Percentiles rank a stretch among this genome's conserved stretches.
Conservation (phyloP, 2,329 filamentous ascomycete species). For the Claviceps sp. region DNA sequence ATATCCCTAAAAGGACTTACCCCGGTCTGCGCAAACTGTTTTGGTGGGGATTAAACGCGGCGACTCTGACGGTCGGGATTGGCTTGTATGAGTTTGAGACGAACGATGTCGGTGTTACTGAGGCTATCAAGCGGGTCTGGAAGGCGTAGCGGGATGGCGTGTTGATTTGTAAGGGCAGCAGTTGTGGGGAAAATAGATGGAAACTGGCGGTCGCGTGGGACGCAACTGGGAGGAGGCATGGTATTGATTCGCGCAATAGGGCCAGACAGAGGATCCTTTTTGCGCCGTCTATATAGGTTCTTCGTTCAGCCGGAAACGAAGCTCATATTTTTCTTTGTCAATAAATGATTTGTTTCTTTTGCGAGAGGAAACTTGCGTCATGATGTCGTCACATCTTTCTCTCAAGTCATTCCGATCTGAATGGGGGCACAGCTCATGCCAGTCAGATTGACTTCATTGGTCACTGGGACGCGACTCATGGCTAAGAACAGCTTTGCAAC, state of each 20-base stretch:
- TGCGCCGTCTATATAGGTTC: conserved; percentile 10
- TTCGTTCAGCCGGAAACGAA: conserved; percentile 4
- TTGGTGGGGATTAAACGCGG: conserved; percentile 66
- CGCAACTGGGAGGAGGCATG: not conserved
- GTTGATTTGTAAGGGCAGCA: not conserved
- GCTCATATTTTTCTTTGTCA: conserved; percentile 7
- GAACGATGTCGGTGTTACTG: conserved; percentile 89
- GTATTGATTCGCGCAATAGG: not conserved
- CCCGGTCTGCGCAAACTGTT: conserved; percentile 53
- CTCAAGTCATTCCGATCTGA: too few species aligned
- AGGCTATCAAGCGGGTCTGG: conserved; percentile 82
- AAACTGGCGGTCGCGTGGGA: not conserved
- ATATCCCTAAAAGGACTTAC: conserved; percentile 61
- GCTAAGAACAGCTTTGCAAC: not conserved
- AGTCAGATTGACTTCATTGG: not conserved
- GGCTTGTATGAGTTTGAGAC: conserved; percentile 98
- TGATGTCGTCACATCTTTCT: not conserved
- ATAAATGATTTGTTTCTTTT: not conserved
- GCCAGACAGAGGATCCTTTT: not conserved
- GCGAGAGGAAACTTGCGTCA: not conserved
- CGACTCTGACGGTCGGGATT: conserved; percentile 69
- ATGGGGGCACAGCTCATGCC: too few species aligned
- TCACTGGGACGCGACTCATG: not conserved
- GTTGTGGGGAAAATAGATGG: not conserved
- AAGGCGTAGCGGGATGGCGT: conserved; percentile 44